phyloP scores from a whole-genome alignment of 1,284 basidiomycete species.

The Filobasidium uniguttulatum region DNA sequence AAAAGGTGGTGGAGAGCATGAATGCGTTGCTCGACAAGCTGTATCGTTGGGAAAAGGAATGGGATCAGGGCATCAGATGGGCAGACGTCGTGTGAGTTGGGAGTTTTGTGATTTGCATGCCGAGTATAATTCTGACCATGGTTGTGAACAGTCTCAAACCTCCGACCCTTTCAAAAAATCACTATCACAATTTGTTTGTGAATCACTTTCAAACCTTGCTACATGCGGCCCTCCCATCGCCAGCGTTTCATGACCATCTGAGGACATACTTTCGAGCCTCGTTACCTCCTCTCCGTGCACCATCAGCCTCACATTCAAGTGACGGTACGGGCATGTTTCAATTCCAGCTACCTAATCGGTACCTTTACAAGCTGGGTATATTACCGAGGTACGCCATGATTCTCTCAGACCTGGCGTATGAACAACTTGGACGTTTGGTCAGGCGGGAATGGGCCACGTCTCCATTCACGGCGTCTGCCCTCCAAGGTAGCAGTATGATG shows the following conservation, averaged over 20 bases:
- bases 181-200: slow-evolving; percentile 5
- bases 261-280: slow-evolving; percentile 24
- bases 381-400: slow-evolving; percentile 73
- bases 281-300: slow-evolving; percentile 17
- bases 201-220: slow-evolving; percentile 26
- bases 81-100: slow-evolving; percentile 9
- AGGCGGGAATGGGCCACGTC: slow-evolving; percentile 45
- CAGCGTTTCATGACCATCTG: slow-evolving; percentile 25
- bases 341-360: slow-evolving; percentile 17
- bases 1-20: not conserved
- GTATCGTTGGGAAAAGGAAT: slow-evolving; percentile 29
- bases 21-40: slow-evolving; percentile 11
- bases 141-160: slow-evolving; percentile 11
- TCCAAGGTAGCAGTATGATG: not conserved
- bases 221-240: slow-evolving; percentile 27
- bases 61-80: slow-evolving; percentile 18
- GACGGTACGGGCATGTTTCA: not conserved
- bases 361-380: slow-evolving; percentile 58
- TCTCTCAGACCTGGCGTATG: slow-evolving; percentile 67
- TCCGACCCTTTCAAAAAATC: slow-evolving; percentile 27
- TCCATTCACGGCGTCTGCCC: not conserved
- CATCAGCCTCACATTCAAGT: not conserved
- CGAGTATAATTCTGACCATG: no score
- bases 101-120: no score
- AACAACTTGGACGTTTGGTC: slow-evolving; percentile 64